Evolutionary conservation across 371 early-diverging fungal species (phyloP), one percentile per base, ranked within the genome.

Genomic region (Mortierella sp.): DNA sequence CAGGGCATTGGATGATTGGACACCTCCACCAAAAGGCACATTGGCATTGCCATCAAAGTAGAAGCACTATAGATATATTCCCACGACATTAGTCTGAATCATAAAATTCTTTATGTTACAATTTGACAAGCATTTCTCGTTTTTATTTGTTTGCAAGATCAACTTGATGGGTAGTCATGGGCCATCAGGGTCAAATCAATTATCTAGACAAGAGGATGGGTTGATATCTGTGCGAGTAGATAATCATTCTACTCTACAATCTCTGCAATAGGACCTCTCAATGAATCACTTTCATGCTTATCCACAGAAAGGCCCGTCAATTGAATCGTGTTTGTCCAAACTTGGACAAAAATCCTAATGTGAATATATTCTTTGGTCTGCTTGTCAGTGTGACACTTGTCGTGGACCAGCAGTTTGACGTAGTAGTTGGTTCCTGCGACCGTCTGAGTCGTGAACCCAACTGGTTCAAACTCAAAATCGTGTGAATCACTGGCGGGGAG

Each of bases 21-120:
- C 71, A 3, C 80, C 80, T 24, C 47, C 53, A 16, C 71, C 80
- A 55, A 79, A 74, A 62, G 69, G 81, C 22, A 75, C 76, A 28
- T 57, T 80, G 48, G 67, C 69, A 9, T 41, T 80, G 33, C 75
- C 81, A 28, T 57, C 38, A 28, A 58, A 50, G 36, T 33, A 63
- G 52, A 60, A 43, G 7, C 13, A 43, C 43, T 13, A 43, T 43
- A 8, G 1, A 10, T 43, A 10, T 43, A 13, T 43, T 10, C 7
- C 13, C 43, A 43, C 13, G n/a, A 43, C 13, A 10, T 43, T 43
- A 10, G 13, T 43, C 7, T 43, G 13, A 10, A 43, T 43, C 43
- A 8, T 13, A 43, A 43, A 43, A 43, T 43, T 43, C 28, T 1
- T 28, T 28, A 1, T 28, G 1, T 28, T 28, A 28, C 28, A 28